Evolutionary conservation across 1,284 basidiomycete species (phyloP), one percentile per base, ranked within the genome.

Genomic region (Apiotrichum veenhuisii): DNA sequence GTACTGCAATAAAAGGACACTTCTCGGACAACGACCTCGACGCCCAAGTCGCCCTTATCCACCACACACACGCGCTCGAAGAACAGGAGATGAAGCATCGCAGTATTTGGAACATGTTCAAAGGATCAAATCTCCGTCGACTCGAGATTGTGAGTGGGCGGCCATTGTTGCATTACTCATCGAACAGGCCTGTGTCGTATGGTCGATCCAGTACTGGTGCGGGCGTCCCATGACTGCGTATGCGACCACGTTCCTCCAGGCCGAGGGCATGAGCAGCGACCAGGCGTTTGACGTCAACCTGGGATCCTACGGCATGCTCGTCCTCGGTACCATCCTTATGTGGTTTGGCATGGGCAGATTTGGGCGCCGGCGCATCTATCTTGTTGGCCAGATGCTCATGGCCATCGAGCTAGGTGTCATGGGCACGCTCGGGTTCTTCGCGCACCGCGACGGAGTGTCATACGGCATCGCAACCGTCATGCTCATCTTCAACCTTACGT

Each of bases 41-140:
- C 50, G 73, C 75, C 61, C 72, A 71, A 8, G 64, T 81, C 37
- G 77, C 77, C 50, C 77, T 81, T 69, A 77, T 76, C 52, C 59
- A 59, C 26, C 72, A 75, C 61, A 75, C 73, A 5, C 65, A 62
- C 27, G 69, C 69, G 40, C 54, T 73, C 14, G 72, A 72, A 52
- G 51, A 61, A 12, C 62, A 70, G 37, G 59, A 70, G 44, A 71
- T 69, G 18, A 45, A 52, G 8, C 67, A 70, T 1, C 38, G 71
- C 4, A 67, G 65, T 18, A 80, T 78, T 66, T 55, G 67, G 22
- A 78, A 81, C 63, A 80, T 79, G 68, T 80, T 81, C 76, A 68
- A 69, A 49, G 77, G 74, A 7, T 58, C 64, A 43, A 64, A 77
- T 57, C 61, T 67, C 5, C 67, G 75, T 22, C 65, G 75, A 33